These are phyloP conservation scores for Fusarium mundagurra DNA, from an alignment of 2,329 filamentous ascomycete genomes.

Conservation along the genomic window DNA sequence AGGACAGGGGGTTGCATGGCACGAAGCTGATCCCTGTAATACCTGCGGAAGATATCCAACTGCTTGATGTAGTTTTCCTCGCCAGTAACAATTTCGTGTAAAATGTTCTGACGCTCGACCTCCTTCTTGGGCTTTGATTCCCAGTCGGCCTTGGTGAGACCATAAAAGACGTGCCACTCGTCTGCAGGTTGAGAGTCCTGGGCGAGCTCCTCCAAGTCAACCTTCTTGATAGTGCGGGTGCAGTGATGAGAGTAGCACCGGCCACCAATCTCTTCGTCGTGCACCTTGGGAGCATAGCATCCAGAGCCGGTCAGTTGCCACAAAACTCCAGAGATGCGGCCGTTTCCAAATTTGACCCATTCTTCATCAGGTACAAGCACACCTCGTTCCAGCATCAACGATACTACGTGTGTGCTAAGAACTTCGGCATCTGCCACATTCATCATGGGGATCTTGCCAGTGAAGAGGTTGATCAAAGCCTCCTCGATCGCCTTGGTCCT, in stretches of 20 bases:
- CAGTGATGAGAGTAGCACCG: slow-evolving; percentile 96
- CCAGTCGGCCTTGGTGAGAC: slow-evolving; percentile 79
- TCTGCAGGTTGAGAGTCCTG: slow-evolving; percentile 73
- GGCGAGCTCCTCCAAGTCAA: slow-evolving; percentile 81
- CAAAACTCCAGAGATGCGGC: slow-evolving; percentile 85
- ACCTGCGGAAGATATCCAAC: slow-evolving; percentile 82
- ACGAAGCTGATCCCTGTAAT: slow-evolving; percentile 86
- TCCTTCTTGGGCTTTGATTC: slow-evolving; percentile 83
- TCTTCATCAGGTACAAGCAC: slow-evolving; percentile 91
- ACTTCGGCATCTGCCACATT: slow-evolving; percentile 96
- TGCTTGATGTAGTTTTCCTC: slow-evolving; percentile 93
- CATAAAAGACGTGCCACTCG: slow-evolving; percentile 92
- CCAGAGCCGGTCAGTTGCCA: slow-evolving; percentile 92
- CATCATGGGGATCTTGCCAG: slow-evolving; percentile 96
- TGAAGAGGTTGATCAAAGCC: slow-evolving; percentile 88
- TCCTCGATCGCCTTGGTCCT: slow-evolving; percentile 87
- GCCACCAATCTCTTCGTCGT: slow-evolving; percentile 74
- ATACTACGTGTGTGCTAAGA: slow-evolving; percentile 79
- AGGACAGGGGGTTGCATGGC: slow-evolving; percentile 83
- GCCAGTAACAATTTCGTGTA: slow-evolving; percentile 94
- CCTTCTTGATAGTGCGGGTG: slow-evolving; percentile 92
- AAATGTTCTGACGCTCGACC: slow-evolving; percentile 88
- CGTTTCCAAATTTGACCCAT: slow-evolving; percentile 92
- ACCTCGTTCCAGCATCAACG: slow-evolving; percentile 80
- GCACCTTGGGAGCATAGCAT: slow-evolving; percentile 88